phyloP scores from a whole-genome alignment of 2,329 filamentous ascomycete species.

The Salinomyces thailandicus region DNA sequence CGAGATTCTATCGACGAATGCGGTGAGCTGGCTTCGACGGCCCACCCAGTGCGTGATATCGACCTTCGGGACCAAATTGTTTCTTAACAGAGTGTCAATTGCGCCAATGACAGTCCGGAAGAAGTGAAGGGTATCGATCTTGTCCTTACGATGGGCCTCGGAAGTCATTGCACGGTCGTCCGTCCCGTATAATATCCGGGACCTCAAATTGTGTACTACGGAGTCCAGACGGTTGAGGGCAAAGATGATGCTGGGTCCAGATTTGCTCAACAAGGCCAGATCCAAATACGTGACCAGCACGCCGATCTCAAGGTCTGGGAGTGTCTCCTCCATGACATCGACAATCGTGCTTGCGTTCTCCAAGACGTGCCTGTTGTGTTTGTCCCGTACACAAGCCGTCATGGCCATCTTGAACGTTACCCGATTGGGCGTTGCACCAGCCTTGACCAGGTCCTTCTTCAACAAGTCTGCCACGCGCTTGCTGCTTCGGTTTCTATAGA shows the following conservation, averaged over 20 bases:
- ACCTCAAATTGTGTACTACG: conserved; percentile 14
- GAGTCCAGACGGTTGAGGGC: conserved; percentile 18
- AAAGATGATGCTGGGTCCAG: conserved; percentile 18
- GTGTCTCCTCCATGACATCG: conserved; percentile 46
- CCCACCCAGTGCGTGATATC: conserved; percentile 11
- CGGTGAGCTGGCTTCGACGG: conserved; percentile 11
- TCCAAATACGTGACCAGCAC: conserved; percentile 48
- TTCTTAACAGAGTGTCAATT: conserved; percentile 21
- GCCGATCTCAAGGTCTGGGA: conserved; percentile 40
- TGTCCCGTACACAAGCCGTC: conserved; percentile 63
- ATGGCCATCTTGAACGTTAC: conserved; percentile 64
- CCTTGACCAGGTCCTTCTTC: conserved; percentile 22
- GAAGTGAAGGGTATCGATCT: conserved; percentile 12
- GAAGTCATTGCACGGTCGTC: conserved; percentile 1
- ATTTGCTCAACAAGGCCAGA: conserved; percentile 38
- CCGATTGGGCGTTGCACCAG: conserved; percentile 22
- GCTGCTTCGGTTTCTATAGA: conserved; percentile 58
- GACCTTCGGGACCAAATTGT: conserved; percentile 12
- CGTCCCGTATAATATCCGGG: conserved; percentile 13
- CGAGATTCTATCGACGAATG: conserved; percentile 9
- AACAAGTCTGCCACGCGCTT: conserved; percentile 51
- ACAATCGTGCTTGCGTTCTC: conserved; percentile 55
- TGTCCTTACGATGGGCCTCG: conserved; percentile 4
- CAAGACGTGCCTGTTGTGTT: conserved; percentile 61
- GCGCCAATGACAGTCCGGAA: conserved; percentile 16